phyloP scores from a whole-genome alignment of 441 rosid species.

The Dalechampia spathulata region DNA sequence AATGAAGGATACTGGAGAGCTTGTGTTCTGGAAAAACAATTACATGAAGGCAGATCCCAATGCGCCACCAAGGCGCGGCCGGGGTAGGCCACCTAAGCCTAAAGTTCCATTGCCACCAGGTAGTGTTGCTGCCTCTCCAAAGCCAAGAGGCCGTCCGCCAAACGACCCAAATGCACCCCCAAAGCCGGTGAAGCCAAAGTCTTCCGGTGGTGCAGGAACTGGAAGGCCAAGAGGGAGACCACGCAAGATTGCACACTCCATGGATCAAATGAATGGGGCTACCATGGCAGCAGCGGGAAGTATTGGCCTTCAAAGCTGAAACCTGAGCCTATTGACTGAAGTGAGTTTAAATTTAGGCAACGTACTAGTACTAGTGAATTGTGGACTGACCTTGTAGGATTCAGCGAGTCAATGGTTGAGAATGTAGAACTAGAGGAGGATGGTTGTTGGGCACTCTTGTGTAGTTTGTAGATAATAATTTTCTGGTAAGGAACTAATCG shows the following conservation, averaged over 20 bases:
- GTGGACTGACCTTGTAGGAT: too few species aligned
- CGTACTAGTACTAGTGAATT: too few species aligned
- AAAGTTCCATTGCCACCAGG: slow-evolving; percentile 23
- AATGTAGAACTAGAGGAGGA: too few species aligned
- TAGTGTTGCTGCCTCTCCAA: too few species aligned
- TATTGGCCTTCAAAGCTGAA: too few species aligned
- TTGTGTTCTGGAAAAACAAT: slow-evolving; percentile 60
- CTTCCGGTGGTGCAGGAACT: slow-evolving; percentile 22
- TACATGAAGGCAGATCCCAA: slow-evolving; percentile 44
- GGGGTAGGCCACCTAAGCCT: slow-evolving; percentile 70
- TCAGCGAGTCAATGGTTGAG: too few species aligned
- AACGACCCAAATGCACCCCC: slow-evolving; percentile 41
- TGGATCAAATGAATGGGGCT: slow-evolving; percentile 32
- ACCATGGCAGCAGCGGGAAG: slow-evolving; percentile 15
- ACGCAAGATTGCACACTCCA: slow-evolving; percentile 40
- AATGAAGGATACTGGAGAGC: slow-evolving; percentile 54
- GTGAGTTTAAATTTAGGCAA: slow-evolving; percentile 35
- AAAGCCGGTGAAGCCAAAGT: slow-evolving; percentile 36
- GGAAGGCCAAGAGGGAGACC: slow-evolving; percentile 68
- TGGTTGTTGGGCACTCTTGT: too few species aligned
- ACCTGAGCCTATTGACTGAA: slow-evolving; percentile 29
- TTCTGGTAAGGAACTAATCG: too few species aligned
- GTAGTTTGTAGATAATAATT: too few species aligned
- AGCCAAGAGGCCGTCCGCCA: too few species aligned
- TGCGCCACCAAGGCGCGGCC: slow-evolving; percentile 63